Evolutionary conservation across 192 early-diverging fungal genomes (phyloP).

Genomic region (Umbelopsis ramanniana): DNA sequence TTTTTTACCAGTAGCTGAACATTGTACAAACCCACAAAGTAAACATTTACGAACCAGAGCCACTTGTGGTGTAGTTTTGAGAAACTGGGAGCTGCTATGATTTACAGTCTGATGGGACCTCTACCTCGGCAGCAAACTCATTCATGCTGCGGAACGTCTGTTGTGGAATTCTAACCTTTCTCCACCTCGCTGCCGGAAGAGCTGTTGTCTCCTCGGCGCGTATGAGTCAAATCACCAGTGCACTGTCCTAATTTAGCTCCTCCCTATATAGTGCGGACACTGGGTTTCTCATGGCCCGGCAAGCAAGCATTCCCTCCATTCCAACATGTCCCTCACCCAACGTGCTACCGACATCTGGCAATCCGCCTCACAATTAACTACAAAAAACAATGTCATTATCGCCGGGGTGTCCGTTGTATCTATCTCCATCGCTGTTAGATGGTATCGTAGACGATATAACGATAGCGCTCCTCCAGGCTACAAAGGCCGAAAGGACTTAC

Average conservation of each 20-base stretch:
- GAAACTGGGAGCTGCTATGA: too few relatives aligned
- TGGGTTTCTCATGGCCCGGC: too few relatives aligned
- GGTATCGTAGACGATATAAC: not conserved
- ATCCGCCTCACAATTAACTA: not conserved
- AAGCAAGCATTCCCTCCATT: not conserved
- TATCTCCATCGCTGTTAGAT: not conserved
- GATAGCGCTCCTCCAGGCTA: not conserved
- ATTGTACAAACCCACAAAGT: conserved; percentile 9
- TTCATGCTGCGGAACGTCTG: too few relatives aligned
- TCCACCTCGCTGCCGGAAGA: too few relatives aligned
- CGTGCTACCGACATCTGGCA: not conserved
- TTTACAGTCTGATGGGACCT: too few relatives aligned
- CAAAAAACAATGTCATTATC: not conserved
- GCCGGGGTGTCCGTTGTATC: not conserved
- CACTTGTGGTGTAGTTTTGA: too few relatives aligned
- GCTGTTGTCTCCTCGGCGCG: too few relatives aligned
- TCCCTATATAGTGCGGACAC: too few relatives aligned
- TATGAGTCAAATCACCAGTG: too few relatives aligned
- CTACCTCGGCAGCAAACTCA: too few relatives aligned
- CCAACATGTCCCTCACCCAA: not conserved
- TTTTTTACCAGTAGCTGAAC: conserved; percentile 5
- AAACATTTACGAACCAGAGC: not conserved
- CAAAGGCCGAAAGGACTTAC: not conserved
- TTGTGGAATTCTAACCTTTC: too few relatives aligned
- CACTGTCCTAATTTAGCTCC: too few relatives aligned